Conservation (phyloP, 805 yeast species). For the Candida namnaoensis region DNA sequence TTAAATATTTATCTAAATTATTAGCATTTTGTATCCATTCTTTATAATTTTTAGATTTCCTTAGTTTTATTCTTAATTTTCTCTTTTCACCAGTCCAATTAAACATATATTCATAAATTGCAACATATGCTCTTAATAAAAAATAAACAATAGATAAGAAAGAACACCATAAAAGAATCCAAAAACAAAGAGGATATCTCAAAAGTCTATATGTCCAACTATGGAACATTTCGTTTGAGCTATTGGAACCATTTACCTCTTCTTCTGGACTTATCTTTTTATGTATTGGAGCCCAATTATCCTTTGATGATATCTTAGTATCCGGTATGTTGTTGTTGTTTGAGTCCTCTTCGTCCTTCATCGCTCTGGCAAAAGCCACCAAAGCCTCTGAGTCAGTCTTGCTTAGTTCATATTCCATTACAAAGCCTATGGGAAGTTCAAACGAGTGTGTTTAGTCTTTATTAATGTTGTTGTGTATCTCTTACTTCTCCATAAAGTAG, state of each 20-base stretch:
- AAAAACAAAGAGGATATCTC: conserved; percentile 56
- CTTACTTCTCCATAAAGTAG: too few relatives aligned
- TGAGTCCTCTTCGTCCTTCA: too few relatives aligned
- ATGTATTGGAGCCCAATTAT: conserved; percentile 39
- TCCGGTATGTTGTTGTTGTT: too few relatives aligned
- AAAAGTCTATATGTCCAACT: conserved; percentile 39
- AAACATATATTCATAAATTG: conserved; percentile 48
- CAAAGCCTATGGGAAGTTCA: too few relatives aligned
- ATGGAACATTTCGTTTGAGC: conserved; percentile 16
- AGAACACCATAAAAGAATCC: conserved; percentile 45
- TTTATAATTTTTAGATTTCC: conserved; percentile 38
- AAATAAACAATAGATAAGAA: conserved; percentile 42
- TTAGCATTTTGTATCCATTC: conserved; percentile 60
- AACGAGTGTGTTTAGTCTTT: too few relatives aligned
- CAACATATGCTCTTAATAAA: conserved; percentile 48
- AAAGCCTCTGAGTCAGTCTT: too few relatives aligned
- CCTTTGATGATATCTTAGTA: conserved; percentile 27
- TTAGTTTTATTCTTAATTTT: conserved; percentile 36
- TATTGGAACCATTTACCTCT: conserved; percentile 9
- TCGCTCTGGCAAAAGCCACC: too few relatives aligned
- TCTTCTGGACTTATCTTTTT: conserved; percentile 5
- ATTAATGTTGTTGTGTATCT: too few relatives aligned
- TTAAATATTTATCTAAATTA: conserved; percentile 45
- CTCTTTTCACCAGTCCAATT: conserved; percentile 56
- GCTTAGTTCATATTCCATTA: too few relatives aligned